Conservation (phyloP, 1,284 basidiomycete species). For the Rhodotorula sp. region DNA sequence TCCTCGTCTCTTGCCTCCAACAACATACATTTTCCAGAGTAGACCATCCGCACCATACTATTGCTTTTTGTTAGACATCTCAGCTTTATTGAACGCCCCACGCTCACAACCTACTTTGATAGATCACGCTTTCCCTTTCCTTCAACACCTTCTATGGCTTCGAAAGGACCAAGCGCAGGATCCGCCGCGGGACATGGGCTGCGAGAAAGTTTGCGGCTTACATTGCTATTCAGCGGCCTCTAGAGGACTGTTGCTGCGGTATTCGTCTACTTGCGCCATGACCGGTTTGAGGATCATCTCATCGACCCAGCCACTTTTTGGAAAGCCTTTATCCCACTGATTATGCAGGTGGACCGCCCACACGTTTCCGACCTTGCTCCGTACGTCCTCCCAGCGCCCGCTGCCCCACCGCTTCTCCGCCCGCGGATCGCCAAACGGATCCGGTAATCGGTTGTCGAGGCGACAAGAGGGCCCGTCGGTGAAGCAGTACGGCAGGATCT, state of each 20-base stretch:
- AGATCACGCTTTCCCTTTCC: too few relatives aligned
- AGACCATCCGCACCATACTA: neutral
- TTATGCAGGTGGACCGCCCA: conserved; percentile 90
- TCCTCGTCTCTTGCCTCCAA: neutral
- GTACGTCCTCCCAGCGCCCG: conserved; percentile 62
- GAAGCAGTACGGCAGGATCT: conserved; percentile 88
- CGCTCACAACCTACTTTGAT: too few relatives aligned
- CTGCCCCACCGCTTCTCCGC: conserved; percentile 60
- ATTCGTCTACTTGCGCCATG: conserved; percentile 1
- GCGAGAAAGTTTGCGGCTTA: neutral
- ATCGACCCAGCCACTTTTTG: conserved; percentile 65
- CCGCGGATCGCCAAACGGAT: conserved; percentile 63
- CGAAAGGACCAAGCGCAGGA: too few relatives aligned
- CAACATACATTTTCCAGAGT: neutral
- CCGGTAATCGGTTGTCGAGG: conserved; percentile 84
- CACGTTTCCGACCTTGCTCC: conserved; percentile 64
- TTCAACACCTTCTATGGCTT: too few relatives aligned
- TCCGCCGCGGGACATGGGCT: neutral
- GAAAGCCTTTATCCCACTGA: conserved; percentile 80
- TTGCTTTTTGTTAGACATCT: too few relatives aligned
- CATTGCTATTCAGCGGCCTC: neutral
- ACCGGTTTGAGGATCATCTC: conserved; percentile 34
- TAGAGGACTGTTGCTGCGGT: neutral
- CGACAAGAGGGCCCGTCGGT: conserved; percentile 82
- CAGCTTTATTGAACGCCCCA: too few relatives aligned